Conservation (phyloP, 2,329 filamentous ascomycete genomes). For the Exophiala mesophila region DNA sequence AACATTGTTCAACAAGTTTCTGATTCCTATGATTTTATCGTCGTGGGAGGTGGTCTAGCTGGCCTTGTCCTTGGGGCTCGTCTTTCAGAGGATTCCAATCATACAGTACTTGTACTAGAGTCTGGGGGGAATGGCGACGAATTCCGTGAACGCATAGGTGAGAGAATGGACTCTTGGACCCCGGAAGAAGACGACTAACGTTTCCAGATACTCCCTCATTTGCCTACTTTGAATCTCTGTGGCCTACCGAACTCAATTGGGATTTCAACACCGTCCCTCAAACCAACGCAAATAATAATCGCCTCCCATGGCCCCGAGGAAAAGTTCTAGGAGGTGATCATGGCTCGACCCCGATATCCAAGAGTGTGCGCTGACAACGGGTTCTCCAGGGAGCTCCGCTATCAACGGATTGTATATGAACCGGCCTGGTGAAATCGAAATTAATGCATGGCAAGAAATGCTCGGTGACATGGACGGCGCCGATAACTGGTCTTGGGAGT, state of each 20-base stretch:
- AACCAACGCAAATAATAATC: constrained; percentile 28
- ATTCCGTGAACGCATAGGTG: constrained; percentile 33
- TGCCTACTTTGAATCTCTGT: constrained; percentile 33
- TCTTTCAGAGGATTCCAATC: constrained; percentile 30
- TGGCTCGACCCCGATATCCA: background rate
- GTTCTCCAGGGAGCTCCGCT: constrained; percentile 30
- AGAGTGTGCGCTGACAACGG: constrained; percentile 6
- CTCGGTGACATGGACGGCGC: constrained; percentile 34
- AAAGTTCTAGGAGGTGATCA: constrained; percentile 33
- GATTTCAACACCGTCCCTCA: constrained; percentile 31
- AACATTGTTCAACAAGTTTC: constrained; percentile 25
- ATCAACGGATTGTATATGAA: constrained; percentile 36
- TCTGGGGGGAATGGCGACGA: constrained; percentile 32
- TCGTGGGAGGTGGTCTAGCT: constrained; percentile 31
- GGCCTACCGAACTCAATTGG: constrained; percentile 35
- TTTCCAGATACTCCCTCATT: constrained; percentile 35
- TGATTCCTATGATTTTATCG: constrained; percentile 31
- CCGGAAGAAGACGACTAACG: too few relatives aligned
- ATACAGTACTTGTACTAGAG: constrained; percentile 34
- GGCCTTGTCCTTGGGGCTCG: constrained; percentile 32
- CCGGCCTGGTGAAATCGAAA: constrained; percentile 31
- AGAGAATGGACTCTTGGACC: too few relatives aligned
- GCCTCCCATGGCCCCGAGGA: constrained; percentile 33
- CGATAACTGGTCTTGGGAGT: constrained; percentile 34
- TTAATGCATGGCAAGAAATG: constrained; percentile 33